Evolutionary conservation across 495 filamentous ascomycete genomes (phyloP).

Genomic region (Aspergillus nidulans): DNA sequence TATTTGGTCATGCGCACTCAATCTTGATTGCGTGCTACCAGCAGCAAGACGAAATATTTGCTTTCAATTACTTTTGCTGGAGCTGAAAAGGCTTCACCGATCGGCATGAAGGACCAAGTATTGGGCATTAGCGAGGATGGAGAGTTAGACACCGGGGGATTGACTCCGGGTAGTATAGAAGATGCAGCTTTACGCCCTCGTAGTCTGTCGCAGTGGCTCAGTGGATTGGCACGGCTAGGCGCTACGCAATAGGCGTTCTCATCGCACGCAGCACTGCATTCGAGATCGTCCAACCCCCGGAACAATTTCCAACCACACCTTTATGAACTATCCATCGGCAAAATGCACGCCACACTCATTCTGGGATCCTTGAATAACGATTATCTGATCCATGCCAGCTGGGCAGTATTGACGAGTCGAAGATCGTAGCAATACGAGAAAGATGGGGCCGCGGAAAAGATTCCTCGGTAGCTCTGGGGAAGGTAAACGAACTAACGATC

Average conservation of each 20-base stretch:
- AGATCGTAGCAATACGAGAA: neutral
- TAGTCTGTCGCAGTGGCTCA: no score
- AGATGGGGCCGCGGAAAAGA: neutral
- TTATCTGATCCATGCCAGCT: neutral
- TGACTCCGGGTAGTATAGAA: neutral
- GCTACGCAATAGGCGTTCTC: neutral
- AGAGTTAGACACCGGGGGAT: neutral
- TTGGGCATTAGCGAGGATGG: no score
- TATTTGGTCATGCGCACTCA: no score
- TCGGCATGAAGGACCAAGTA: neutral
- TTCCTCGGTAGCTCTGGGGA: no score
- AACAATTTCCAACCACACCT: neutral
- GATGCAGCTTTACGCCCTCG: neutral
- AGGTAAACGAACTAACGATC: neutral
- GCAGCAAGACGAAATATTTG: no score
- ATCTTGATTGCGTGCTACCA: no score
- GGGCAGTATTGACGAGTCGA: neutral
- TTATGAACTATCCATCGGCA: neutral
- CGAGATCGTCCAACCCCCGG: neutral
- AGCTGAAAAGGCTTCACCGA: neutral
- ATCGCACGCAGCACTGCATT: neutral
- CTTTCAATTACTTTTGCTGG: no score
- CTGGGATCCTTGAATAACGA: neutral
- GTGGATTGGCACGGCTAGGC: neutral
- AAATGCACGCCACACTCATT: neutral